A percentile compares a stretch with the other conserved stretches of the same genome.
Evolutionary conservation across 176 grass and related monocot genomes (phyloP).

Genomic region (Elymus sibiricus): DNA sequence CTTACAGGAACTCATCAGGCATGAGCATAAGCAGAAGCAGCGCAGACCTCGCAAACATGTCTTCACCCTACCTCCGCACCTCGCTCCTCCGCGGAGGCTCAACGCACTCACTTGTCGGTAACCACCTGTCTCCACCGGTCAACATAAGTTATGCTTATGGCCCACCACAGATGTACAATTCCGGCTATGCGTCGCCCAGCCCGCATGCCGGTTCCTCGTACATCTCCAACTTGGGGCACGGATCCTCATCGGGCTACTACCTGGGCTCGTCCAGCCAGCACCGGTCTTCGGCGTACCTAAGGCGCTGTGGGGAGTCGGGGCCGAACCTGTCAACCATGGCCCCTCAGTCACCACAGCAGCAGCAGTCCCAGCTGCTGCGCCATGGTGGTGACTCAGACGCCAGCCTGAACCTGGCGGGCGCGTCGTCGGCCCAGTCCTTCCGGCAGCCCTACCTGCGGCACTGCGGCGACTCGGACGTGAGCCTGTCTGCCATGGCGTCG

Average conservation of each 20-base stretch:
- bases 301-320: slow-evolving; percentile 48
- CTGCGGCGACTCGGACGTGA: slow-evolving; percentile 54
- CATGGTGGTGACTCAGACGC: slow-evolving; percentile 40
- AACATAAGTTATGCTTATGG: slow-evolving; percentile 7
- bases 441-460: slow-evolving; percentile 73
- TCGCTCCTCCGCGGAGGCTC: slow-evolving; percentile 39
- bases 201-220: neutral
- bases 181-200: neutral
- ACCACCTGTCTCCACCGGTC: slow-evolving; percentile 57
- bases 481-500: slow-evolving; percentile 56
- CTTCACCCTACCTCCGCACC: slow-evolving; percentile 42
- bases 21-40: slow-evolving; percentile 59
- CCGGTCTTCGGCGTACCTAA: slow-evolving; percentile 40
- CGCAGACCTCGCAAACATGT: slow-evolving; percentile 53
- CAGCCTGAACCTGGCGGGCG: slow-evolving; percentile 37
- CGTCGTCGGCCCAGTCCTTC: slow-evolving; percentile 58
- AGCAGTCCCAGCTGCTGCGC: slow-evolving; percentile 32
- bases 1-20: slow-evolving; percentile 37
- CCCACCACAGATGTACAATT: neutral
- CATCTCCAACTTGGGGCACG: neutral
- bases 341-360: slow-evolving; percentile 29
- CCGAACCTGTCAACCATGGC: slow-evolving; percentile 59
- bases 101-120: slow-evolving; percentile 47
- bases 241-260: slow-evolving; percentile 41
- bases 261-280: slow-evolving; percentile 58